Base-by-base conservation (phyloP, 2,329 filamentous ascomycete genomes). In the Aspergillus brasiliensis region DNA sequence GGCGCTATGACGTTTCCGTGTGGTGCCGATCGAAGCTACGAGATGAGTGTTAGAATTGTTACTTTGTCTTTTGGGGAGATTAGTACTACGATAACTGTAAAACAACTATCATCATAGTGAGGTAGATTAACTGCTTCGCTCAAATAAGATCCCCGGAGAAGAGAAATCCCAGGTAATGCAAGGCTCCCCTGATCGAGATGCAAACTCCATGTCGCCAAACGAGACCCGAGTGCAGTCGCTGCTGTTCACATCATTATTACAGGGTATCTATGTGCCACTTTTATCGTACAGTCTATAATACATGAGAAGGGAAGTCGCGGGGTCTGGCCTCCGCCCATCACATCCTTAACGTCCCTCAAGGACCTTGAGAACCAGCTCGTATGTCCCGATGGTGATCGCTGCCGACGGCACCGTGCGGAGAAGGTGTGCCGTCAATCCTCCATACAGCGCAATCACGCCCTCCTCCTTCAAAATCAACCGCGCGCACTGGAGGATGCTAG, bases 301-400 rank as follows among this genome's bases (percentile, higher is more conserved):
- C 52, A 55, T 46, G 38, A 55, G 38, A 55, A 44, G 51, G 38
- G 51, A 42, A 44, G 51, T 28, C 25, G 46, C 23, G 46, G 25
- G 46, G 25, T 17, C 44, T n/a, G 8, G 31, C 31, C n/a, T 21
- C 11, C 31, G 51, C n/a, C 19, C 37, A 13, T 42, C 13, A 19
- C 6, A 38, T 5, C 11, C 25, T 40, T 23, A 57, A 19, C 47
- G 55, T 42, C 55, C 34, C 46, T 57, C 55, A 31, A 67, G 65
- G 38, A 67, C 58, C 57, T 67, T 67, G 51, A 75, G 65, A 52
- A 76, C 73, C 62, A 75, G 72, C 62, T 76, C 73, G 66, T 76
- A 76, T 37, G 73, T 73, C 51, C 73, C 73, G 28, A 76, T 69
- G 0, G 74, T 75, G 47, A 76, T 73, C 40, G 74, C 69, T 27